Base-by-base conservation (phyloP, 108 stramenopile genomes). In the Nitzschia sp. region DNA sequence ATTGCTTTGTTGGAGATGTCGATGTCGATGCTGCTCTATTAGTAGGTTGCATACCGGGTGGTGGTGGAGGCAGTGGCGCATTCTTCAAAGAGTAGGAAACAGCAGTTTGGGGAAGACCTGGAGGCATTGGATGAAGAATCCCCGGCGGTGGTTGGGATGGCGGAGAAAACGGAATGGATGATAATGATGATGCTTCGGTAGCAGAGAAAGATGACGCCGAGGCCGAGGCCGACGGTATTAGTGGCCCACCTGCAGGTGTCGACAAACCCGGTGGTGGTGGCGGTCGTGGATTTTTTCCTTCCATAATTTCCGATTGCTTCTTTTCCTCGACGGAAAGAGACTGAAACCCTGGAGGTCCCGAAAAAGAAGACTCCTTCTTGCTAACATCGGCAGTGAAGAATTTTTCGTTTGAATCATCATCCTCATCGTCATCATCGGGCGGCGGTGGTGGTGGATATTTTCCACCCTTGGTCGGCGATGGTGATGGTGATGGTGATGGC, bases 401-500 rank as follows among this genome's bases (percentile, higher is more conserved):
- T n/a, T n/a, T n/a, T n/a, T n/a, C n/a, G n/a, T n/a, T n/a, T n/a
- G n/a, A n/a, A n/a, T n/a, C n/a, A 44, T 44, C 41, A 44, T 44
- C 41, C 9, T 44, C 41, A 15, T 44, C 41, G 41, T 44, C 41
- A 44, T 44, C 41, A 44, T 44, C 41, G 9, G 9, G 13, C 41
- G n/a, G n/a, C n/a, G n/a, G n/a, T n/a, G n/a, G n/a, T n/a, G n/a
- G n/a, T n/a, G n/a, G n/a, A n/a, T n/a, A n/a, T n/a, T n/a, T n/a
- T n/a, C n/a, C n/a, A n/a, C n/a, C n/a, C n/a, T n/a, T n/a, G n/a
- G n/a, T n/a, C 23, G 52, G 23, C 52, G 8, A 23, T 8, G 23
- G 23, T 53, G 52, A 53, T 53, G 52, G n/a, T 53, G 52, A 19
- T 38, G 59, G 6, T 61, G 59, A 64, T 47, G 45, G 46, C 53